Base-by-base conservation (phyloP, 2,329 filamentous ascomycete genomes). In the Colletotrichum chlorophyti region DNA sequence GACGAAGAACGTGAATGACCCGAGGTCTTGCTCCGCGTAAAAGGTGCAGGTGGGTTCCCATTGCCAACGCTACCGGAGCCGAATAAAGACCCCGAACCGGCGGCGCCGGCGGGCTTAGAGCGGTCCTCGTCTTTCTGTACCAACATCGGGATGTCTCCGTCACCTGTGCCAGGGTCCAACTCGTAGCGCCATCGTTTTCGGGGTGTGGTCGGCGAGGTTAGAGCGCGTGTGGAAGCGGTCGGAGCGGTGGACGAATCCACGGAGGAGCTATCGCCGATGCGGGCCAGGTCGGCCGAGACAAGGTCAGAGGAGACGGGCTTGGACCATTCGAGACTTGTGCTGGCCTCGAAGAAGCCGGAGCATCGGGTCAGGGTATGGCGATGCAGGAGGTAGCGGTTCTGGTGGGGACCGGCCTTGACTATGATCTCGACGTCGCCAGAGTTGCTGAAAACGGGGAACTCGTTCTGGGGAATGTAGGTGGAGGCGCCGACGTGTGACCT, bases 381-480 rank as follows among this genome's bases (percentile, higher is more conserved):
- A 76, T 98, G 94, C 54, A 98, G 82, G 42, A 97, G 81, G 71
- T 97, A 98, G 61, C 90, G 84, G 70, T 91, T 91, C 74, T 95
- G 90, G 69, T 87, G 86, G 61, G 85, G 82, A 50, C 89, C 79
- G 12, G 85, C 83, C 69, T 82, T 84, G 67, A 97, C 84, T 53
- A 94, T 70, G 62, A 98, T 93, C 75, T 98, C 94, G 68, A 97
- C 92, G 74, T 98, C 93, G 69, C 94, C 94, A 32, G 91, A 94
- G 67, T 93, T 89, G 46, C 87, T 88, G 74, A 97, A 98, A 69
- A 96, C 79, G 19, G 94, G 94, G 66, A 97, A 98, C 72, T 97
- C 93, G 71, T 97, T 97, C 70, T 91, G 90, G 37, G 90, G 84
- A 21, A 86, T 76, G 68, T 89, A 87, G 15, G 85, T 83, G 29